Evolutionary conservation across 768 basidiomycete genomes (phyloP), one percentile per base, ranked within the genome.

Genomic region (Tephrocybe sp.): DNA sequence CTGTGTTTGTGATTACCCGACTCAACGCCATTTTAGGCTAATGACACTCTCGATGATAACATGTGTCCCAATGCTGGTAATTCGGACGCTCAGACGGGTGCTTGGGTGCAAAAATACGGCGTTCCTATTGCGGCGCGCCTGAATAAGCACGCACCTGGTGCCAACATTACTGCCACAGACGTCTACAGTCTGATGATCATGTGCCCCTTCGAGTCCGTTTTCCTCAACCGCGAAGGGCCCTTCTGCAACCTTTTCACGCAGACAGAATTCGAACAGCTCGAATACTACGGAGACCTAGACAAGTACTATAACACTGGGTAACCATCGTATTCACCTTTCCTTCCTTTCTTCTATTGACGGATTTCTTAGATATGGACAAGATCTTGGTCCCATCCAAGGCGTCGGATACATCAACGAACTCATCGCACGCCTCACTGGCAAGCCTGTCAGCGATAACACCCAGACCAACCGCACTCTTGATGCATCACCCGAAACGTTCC

Each of bases 331-430:
- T 14, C 37, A 34, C 25, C 42, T 18, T 26, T 17, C 25, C 3
- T 26, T 1, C 9, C 9, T 6, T n/a, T 24, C 40, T 43, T 41
- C 28, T 4, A 20, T 49, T 9, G 15, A 56, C 42, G n/a, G n/a
- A 2, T 3, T 24, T 36, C 33, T 8, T 53, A 88, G 87, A 17
- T 79, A 89, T 53, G 90, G 90, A 3, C 81, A 83, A 54, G 57
- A 65, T 2, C 72, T 93, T 1, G 90, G 91, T 1, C 84, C 73
- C 4, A 82, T 91, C 6, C 89, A 90, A 63, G 90, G 91, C 26
- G 85, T 93, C 3, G 93, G 93, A 5, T 96, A 89, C 64, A 74
- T 90, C 61, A 93, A 93, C 64, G 93, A 95, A 69, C 79, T 96
- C n/a, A 65, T 95, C 18, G 89, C 90, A 0, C 82, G 94, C 10